Evolutionary conservation across 2,329 filamentous ascomycete genomes (phyloP).

Genomic region (Juglanconis sp.): DNA sequence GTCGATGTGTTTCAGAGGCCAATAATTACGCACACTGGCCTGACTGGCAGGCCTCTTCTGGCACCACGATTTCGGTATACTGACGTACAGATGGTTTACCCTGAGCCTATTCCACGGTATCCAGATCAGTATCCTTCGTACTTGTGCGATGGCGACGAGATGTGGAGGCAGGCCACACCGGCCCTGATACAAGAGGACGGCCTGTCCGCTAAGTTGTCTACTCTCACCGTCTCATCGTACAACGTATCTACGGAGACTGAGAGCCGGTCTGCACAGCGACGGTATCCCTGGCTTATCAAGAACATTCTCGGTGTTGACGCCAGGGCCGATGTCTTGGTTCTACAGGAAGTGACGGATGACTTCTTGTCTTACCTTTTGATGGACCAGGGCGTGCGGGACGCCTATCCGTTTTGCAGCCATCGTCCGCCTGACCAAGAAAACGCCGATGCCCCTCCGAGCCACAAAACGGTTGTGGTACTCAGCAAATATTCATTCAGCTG

Average conservation of each 20-base stretch:
- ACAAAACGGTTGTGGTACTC: slow-evolving; percentile 60
- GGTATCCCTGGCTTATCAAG: slow-evolving; percentile 41
- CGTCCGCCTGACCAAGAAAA: slow-evolving; percentile 50
- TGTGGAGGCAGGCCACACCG: background rate
- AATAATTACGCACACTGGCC: too few relatives aligned
- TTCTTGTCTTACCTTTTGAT: slow-evolving; percentile 56
- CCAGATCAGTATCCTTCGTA: background rate
- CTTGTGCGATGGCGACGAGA: slow-evolving; percentile 20
- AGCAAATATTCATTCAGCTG: slow-evolving; percentile 55
- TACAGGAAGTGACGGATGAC: slow-evolving; percentile 64
- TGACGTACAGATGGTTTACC: slow-evolving; percentile 20
- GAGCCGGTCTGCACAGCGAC: slow-evolving; percentile 39
- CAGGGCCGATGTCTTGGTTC: slow-evolving; percentile 44
- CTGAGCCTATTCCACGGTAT: background rate
- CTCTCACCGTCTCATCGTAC: slow-evolving; percentile 43
- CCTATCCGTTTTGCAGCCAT: slow-evolving; percentile 56
- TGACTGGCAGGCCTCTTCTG: too few relatives aligned
- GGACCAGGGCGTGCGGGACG: slow-evolving; percentile 39
- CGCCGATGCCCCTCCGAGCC: slow-evolving; percentile 54
- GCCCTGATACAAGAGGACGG: background rate
- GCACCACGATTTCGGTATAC: too few relatives aligned
- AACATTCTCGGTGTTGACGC: slow-evolving; percentile 43
- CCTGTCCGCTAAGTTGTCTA: slow-evolving; percentile 2
- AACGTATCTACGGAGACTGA: slow-evolving; percentile 52
- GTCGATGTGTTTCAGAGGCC: slow-evolving; percentile 24